Evolutionary conservation across 805 yeast species (phyloP), one percentile per base, ranked within the genome.

Genomic region (Ogataea naganishii): DNA sequence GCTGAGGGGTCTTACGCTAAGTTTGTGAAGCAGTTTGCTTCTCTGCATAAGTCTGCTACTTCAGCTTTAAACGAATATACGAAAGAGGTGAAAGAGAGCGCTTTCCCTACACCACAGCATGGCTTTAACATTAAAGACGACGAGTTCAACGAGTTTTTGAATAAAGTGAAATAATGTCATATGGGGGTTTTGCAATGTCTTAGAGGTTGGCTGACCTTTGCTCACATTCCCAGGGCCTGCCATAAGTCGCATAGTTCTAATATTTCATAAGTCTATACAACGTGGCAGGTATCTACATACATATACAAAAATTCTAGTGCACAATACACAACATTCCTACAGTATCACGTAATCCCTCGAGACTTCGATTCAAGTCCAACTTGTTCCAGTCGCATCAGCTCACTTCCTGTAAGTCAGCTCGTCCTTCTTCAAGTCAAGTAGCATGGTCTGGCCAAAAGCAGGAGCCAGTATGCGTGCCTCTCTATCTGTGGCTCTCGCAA

Each of bases 21-120:
- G 48, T 88, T 92, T 54, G 89, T 85, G 17, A 81, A 83, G 46
- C 62, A 64, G 39, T 89, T 81, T 51, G 63, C 66, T 24, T 51
- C 74, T 39, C 60, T 77, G 26, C 64, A 65, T 34, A 56, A 58
- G 4, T 42, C 49, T 6, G 77, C 79, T 4, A 62, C 67, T 1
- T 39, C 44, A 1, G 81, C 83, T 0, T 51, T 85, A 19, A 43
- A 55, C 10, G 33, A 57, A 15, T 89, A 82, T 50, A 63, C 60
- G 11, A 26, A 45, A 1, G 96, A 88, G 7, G 82, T 89, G 15
- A 62, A 66, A 27, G 20, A 36, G 0, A 45, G 58, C 1, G 32
- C 29, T 5, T 89, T 82, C 50, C 98, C 98, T 0, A 55, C 60
- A 6, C 69, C 64, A 4, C 41, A 39, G 20, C 89, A 86, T 45